Conservation (phyloP, 768 basidiomycete genomes). For the Termitomyces sp. region DNA sequence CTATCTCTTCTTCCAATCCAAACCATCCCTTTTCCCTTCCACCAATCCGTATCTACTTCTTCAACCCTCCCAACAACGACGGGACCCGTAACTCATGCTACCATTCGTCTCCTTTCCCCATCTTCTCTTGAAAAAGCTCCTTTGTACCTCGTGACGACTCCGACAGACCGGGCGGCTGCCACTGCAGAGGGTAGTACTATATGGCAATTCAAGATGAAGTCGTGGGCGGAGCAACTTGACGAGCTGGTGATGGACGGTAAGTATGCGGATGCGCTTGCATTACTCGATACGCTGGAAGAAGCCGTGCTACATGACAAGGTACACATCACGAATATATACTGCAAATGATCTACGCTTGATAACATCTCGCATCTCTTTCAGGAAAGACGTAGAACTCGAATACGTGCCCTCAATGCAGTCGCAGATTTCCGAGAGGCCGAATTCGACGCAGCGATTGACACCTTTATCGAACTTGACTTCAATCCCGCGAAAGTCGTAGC, state of each 20-base stretch:
- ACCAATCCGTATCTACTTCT: constrained; percentile 20
- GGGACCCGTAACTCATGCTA: constrained; percentile 30
- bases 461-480: constrained; percentile 81
- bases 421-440: constrained; percentile 63
- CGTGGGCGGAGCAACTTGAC: constrained; percentile 80
- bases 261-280: constrained; percentile 75
- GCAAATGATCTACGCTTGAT: neutral
- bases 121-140: constrained; percentile 48
- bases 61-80: constrained; percentile 21
- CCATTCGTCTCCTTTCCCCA: constrained; percentile 60
- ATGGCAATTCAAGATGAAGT: constrained; percentile 68
- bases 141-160: constrained; percentile 63
- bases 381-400: constrained; percentile 50
- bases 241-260: constrained; percentile 65
- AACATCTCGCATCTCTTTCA: constrained; percentile 16
- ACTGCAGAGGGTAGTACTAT: constrained; percentile 69
- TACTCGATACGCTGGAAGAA: constrained; percentile 67
- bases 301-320: constrained; percentile 61
- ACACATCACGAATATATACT: neutral
- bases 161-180: constrained; percentile 62
- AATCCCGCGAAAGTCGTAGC: constrained; percentile 94
- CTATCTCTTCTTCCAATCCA: constrained; percentile 59
- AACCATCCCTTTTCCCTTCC: constrained; percentile 60
- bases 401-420: constrained; percentile 75
- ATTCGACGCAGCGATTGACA: constrained; percentile 78